Evolutionary conservation across 2,329 filamentous ascomycete genomes (phyloP), one percentile per base, ranked within the genome.

Genomic region (Fusarium aywerte): DNA sequence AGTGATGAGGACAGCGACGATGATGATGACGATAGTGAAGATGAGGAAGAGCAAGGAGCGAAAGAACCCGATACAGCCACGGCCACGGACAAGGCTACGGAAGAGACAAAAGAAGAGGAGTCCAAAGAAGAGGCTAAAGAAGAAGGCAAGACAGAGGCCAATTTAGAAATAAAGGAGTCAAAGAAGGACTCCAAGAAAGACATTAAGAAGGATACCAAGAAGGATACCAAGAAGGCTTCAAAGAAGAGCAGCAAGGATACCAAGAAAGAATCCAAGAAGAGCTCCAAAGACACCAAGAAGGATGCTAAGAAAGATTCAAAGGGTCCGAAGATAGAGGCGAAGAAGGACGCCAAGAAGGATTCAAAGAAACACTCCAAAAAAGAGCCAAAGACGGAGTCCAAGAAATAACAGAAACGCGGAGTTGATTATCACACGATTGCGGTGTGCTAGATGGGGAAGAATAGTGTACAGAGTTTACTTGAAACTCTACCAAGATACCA

Each of bases 21-120:
- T 1, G 73, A 65, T 1, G 73, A 74, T 0, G 68, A 73, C 0
- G 68, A 74, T 6, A 68, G 72, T 20, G 69, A 72, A 5, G 71
- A 72, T 4, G 52, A 62, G 15, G 64, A 69, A 4, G 60, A 65
- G 11, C 57, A 63, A 21, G 61, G 68, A 27, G 65, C 58, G 11
- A 69, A 73, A 39, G 49, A 58, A 31, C 45, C 59, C 16, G 48
- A 32, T 7, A 27, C 57, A 45, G 39, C 62, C 33, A 42, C 36
- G 15, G 23, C 44, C 25, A 62, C 62, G 25, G 52, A 58, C 20
- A 70, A 69, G 50, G 21, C 51, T 35, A 65, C 63, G n/a, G 49
- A 59, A 15, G 60, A 36, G 25, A 18, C 49, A 16, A 27, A 50
- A 15, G 33, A 57, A 54, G 42, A 15, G 6, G 55, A 38, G 44